A percentile compares a stretch with the other conserved stretches of the same genome.
phyloP scores from a whole-genome alignment of 495 filamentous ascomycete genomes.

The Penicillium paxilli region DNA sequence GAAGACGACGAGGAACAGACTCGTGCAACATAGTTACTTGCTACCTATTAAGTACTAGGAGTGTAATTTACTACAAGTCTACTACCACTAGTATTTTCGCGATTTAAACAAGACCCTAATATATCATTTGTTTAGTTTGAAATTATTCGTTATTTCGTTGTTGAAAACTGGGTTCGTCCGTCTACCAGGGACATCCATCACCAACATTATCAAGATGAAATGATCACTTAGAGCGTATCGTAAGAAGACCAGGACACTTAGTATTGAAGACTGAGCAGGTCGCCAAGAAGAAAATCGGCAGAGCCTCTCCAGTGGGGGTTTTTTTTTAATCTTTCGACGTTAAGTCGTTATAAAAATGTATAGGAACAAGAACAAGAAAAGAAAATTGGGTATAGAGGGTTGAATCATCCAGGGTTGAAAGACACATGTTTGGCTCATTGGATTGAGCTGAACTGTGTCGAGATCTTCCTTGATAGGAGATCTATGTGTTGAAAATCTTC shows the following conservation, averaged over 20 bases:
- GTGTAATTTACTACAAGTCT: not conserved
- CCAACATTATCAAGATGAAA: not conserved
- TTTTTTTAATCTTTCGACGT: slow-evolving; percentile 34
- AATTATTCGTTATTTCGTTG: slow-evolving; percentile 34
- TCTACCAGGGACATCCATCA: not conserved
- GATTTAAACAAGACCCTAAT: not conserved
- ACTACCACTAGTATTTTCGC: not conserved
- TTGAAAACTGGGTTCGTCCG: slow-evolving; percentile 38
- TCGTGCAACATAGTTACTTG: too few species aligned
- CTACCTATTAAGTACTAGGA: too few species aligned
- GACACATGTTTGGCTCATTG: slow-evolving; percentile 16
- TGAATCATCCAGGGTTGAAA: slow-evolving; percentile 44
- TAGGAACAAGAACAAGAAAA: slow-evolving; percentile 12
- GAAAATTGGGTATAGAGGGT: slow-evolving; percentile 49
- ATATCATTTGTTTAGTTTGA: not conserved
- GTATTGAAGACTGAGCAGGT: not conserved
- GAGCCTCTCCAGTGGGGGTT: too few species aligned
- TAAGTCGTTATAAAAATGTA: slow-evolving; percentile 27
- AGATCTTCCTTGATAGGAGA: slow-evolving; percentile 11
- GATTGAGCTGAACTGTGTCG: slow-evolving; percentile 11
- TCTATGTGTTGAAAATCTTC: slow-evolving; percentile 14
- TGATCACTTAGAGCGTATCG: not conserved
- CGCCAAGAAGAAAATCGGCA: not conserved
- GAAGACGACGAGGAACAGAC: too few species aligned
- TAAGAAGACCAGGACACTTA: not conserved